These are phyloP conservation scores for Excoecaria agallocha DNA, from an alignment of 345 rosid species.

Conservation along the genomic window DNA sequence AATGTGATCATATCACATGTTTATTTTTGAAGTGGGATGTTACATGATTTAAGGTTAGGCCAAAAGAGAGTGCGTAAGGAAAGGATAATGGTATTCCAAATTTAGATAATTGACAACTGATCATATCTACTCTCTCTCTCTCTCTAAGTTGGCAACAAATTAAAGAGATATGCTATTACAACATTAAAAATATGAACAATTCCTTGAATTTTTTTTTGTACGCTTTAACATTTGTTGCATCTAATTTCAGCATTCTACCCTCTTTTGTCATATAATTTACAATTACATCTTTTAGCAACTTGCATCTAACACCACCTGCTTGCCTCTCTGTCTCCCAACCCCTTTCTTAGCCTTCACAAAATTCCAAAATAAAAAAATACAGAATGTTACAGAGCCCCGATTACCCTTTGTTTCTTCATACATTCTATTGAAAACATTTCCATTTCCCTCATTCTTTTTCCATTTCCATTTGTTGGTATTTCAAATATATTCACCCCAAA, in stretches of 20 bases:
- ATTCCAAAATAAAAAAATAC: constrained; percentile 3
- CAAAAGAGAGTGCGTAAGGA: background rate
- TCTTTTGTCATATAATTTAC: constrained; percentile 44
- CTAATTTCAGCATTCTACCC: constrained; percentile 40
- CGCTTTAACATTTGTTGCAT: constrained; percentile 20
- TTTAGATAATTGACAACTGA: constrained; percentile 4
- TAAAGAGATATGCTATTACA: background rate
- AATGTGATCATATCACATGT: too few relatives aligned
- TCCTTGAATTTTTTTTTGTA: background rate
- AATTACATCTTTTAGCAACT: constrained; percentile 38
- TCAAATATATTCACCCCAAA: constrained; percentile 84
- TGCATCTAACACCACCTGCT: constrained; percentile 33
- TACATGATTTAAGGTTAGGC: background rate
- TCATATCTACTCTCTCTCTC: background rate
- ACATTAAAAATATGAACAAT: constrained; percentile 18
- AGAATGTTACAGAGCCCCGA: constrained; percentile 62
- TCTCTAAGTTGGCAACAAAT: background rate
- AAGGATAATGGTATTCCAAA: background rate
- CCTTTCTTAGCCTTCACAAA: constrained; percentile 18
- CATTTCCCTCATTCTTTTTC: constrained; percentile 59
- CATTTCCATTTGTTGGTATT: constrained; percentile 25
- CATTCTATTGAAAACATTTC: constrained; percentile 56
- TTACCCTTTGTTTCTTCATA: constrained; percentile 65
- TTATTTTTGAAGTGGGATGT: background rate
- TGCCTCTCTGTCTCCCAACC: constrained; percentile 5